phyloP scores from a whole-genome alignment of 2,329 filamentous ascomycete species.

The Paecilomyces dactylethromorphus region DNA sequence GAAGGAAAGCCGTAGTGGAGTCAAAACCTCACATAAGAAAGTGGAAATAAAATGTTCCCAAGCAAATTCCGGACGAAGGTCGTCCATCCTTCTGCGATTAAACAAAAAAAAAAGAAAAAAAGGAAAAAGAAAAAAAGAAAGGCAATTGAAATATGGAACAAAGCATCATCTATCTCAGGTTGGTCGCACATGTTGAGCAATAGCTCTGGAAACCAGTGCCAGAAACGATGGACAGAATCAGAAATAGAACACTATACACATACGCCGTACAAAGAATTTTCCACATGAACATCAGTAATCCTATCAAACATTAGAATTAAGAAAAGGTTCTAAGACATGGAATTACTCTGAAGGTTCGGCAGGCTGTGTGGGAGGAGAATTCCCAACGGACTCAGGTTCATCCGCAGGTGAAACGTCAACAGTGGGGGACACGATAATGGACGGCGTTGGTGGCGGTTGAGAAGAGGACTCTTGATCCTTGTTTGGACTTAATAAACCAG shows the following conservation, averaged over 20 bases:
- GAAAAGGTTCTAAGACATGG: background rate
- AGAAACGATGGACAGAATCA: background rate
- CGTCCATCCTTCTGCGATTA: background rate
- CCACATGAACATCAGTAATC: background rate
- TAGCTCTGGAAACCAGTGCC: background rate
- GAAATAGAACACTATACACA: background rate
- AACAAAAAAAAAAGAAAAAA: background rate
- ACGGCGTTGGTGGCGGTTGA: conserved; percentile 19
- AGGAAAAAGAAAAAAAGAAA: background rate
- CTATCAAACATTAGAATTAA: background rate
- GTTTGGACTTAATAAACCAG: conserved; percentile 11
- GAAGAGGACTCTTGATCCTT: conserved; percentile 14
- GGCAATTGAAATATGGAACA: background rate
- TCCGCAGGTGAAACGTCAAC: conserved; percentile 13
- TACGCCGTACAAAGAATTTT: background rate
- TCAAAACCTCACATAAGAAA: background rate
- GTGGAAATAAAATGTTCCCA: background rate
- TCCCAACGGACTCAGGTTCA: conserved; percentile 9
- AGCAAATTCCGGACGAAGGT: background rate
- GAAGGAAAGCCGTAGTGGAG: background rate
- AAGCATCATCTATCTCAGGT: background rate
- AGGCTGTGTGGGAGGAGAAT: conserved; percentile 15
- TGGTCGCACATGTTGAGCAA: background rate
- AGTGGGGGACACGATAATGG: conserved; percentile 29
- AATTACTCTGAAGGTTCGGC: conserved; percentile 19